Evolutionary conservation across 2,329 filamentous ascomycete species (phyloP), one percentile per base, ranked within the genome.

Genomic region (Penicillium sp.): DNA sequence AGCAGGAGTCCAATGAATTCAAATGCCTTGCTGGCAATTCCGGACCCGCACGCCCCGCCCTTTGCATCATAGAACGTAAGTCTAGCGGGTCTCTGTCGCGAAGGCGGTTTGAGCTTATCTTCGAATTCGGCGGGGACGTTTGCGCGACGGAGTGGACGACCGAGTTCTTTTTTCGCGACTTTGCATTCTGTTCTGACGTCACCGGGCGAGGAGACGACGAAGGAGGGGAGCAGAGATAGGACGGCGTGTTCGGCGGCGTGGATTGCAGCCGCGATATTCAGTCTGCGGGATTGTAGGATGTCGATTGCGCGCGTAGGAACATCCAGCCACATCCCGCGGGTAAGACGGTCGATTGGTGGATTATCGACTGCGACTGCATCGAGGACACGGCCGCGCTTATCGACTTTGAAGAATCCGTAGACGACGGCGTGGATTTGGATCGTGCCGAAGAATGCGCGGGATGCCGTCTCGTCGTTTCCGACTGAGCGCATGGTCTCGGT

Each of bases 321-420:
- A 69, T 97, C 93, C 13, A 97, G 83, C 94, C 94, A 99, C 86
- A 97, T 90, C 38, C 92, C 94, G 70, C 94, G 95, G 65, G 86
- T 90, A 68, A 87, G 83, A 3, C 92, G 85, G 47, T 94, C 85
- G 48, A 97, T 91, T 0, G 94, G 92, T 3, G 93, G 92, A 63
- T 96, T 96, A 71, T 97, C 91, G 21, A 97, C 92, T 56, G 93
- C 85, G 0, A 97, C 88, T 2, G 93, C 93, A 70, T 99, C 94
- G 13, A 97, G 83, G 54, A 97, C 90, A 2, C 91, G 86, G 1
- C 89, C 85, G 62, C 86, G 88, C 68, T 88, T 89, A 73, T 97
- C 92, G n/a, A 97, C 79, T 71, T 97, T 97, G 82, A 97, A 97
- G 78, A 94, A 99, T 2, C 94, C 94, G 71, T 95, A 97, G 2